phyloP scores from a whole-genome alignment of 2,329 filamentous ascomycete species.

The Hypocreales sp. region DNA sequence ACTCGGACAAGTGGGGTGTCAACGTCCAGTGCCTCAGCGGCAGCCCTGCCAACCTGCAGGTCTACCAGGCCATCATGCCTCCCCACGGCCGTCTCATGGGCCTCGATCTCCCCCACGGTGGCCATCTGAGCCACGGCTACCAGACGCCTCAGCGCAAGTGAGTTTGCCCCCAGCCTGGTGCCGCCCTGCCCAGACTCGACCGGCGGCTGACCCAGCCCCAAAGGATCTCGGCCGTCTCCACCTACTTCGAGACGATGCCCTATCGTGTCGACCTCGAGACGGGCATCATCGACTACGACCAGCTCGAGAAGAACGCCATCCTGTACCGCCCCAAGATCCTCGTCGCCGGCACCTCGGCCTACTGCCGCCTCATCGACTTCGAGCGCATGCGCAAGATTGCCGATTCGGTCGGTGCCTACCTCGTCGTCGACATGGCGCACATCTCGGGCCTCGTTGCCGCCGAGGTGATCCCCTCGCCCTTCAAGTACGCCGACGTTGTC shows the following conservation, averaged over 20 bases:
- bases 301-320: constrained; percentile 74
- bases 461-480: constrained; percentile 85
- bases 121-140: constrained; percentile 92
- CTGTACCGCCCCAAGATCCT: constrained; percentile 94
- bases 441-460: constrained; percentile 93
- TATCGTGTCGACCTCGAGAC: constrained; percentile 84
- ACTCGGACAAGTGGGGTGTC: constrained; percentile 87
- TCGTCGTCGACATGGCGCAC: constrained; percentile 96
- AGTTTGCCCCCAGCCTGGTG: constrained; percentile 12
- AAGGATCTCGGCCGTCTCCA: constrained; percentile 89
- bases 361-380: constrained; percentile 97
- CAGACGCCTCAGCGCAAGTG: constrained; percentile 88
- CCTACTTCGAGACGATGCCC: constrained; percentile 98
- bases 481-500: constrained; percentile 85
- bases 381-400: constrained; percentile 90
- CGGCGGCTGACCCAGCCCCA: too few species aligned
- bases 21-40: constrained; percentile 93
- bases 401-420: constrained; percentile 83
- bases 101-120: constrained; percentile 84
- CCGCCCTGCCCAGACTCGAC: neutral
- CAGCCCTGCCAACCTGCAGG: constrained; percentile 91
- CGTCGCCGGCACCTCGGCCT: constrained; percentile 91
- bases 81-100: constrained; percentile 96
- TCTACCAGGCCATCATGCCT: constrained; percentile 94
- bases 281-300: constrained; percentile 93